Evolutionary conservation across 805 yeast genomes (phyloP).

Genomic region (Candida rishiriensis): DNA sequence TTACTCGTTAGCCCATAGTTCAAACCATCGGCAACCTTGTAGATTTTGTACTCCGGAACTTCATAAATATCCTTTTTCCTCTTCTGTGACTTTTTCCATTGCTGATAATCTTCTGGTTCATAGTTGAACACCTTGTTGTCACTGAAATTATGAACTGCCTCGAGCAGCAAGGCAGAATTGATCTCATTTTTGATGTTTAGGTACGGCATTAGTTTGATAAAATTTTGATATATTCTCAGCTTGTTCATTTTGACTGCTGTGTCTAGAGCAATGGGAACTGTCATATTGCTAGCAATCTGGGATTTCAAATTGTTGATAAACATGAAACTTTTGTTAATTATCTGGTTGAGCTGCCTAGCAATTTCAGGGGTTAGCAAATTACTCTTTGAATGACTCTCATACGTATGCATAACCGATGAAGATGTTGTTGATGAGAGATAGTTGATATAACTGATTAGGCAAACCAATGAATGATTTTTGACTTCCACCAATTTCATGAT

Average conservation of each 20-base stretch:
- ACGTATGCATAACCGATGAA: slow-evolving; percentile 24
- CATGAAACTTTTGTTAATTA: slow-evolving; percentile 27
- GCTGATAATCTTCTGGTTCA: slow-evolving; percentile 7
- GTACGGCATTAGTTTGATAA: slow-evolving; percentile 30
- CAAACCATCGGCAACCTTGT: slow-evolving; percentile 34
- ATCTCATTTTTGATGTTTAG: slow-evolving; percentile 28
- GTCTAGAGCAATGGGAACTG: slow-evolving; percentile 18
- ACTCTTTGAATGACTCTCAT: slow-evolving; percentile 20
- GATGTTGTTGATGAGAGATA: slow-evolving; percentile 42
- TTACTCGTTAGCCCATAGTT: slow-evolving; percentile 42
- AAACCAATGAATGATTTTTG: slow-evolving; percentile 54
- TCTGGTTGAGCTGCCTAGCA: slow-evolving; percentile 27
- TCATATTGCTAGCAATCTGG: slow-evolving; percentile 14
- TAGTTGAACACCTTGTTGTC: slow-evolving; percentile 17
- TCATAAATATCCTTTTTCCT: slow-evolving; percentile 10
- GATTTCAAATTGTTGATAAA: slow-evolving; percentile 23
- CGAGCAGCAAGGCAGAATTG: slow-evolving; percentile 28
- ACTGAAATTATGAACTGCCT: slow-evolving; percentile 30
- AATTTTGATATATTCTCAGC: slow-evolving; percentile 28
- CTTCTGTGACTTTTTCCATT: slow-evolving; percentile 4
- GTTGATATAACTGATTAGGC: slow-evolving; percentile 50
- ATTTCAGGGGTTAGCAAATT: slow-evolving; percentile 30
- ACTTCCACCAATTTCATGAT: slow-evolving; percentile 41
- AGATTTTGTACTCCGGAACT: slow-evolving; percentile 26
- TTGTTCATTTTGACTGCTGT: slow-evolving; percentile 25